Evolutionary conservation across 805 yeast genomes (phyloP), one percentile per base, ranked within the genome.

Genomic region (Saturnispora galanensis): DNA sequence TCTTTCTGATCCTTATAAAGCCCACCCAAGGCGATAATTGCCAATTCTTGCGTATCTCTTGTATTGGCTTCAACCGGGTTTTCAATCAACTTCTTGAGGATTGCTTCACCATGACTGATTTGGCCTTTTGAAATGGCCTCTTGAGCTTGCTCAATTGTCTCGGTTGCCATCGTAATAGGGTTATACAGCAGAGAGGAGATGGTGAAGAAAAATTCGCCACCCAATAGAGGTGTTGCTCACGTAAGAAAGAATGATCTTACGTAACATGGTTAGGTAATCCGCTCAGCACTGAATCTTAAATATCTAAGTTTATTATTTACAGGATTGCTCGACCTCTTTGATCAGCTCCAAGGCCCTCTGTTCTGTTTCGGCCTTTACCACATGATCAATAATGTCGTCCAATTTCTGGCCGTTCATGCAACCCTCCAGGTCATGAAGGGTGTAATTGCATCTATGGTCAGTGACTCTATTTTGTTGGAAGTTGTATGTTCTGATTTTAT

Each of bases 401-500:
- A 81, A 57, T 48, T 67, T 67, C 38, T 69, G 71, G 2, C 93
- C 93, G 12, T 66, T 65, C 74, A 83, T 63, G 31, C 81, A 72
- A 2, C 80, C 82, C 8, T 70, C 77, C 12, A 93, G 65, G 54
- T 88, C 95, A 55, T 85, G 82, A n/a, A 83, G 52, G 0, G 89
- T 77, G 54, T 64, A 77, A 2, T 89, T 88, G 57, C 96, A 87
- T 41, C 98, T 69, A 57, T 93, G 98, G 56, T 93, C 98, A 0
- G 97, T 89, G 40, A 93, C 76, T 53, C 98, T 71, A 59, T 88
- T 88, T 56, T 93, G 97, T 8, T 94, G 88, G 54, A 74, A 90
- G 56, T 93, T 93, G 61, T 93, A 93, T 0, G 98, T 93, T 53
- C 97, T 70, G 50, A 90, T 82, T 64, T 90, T 93, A 57, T 93